These are phyloP conservation scores for Gastrolobium villosum DNA, from an alignment of 306 rosid genomes.

Conservation along the genomic window DNA sequence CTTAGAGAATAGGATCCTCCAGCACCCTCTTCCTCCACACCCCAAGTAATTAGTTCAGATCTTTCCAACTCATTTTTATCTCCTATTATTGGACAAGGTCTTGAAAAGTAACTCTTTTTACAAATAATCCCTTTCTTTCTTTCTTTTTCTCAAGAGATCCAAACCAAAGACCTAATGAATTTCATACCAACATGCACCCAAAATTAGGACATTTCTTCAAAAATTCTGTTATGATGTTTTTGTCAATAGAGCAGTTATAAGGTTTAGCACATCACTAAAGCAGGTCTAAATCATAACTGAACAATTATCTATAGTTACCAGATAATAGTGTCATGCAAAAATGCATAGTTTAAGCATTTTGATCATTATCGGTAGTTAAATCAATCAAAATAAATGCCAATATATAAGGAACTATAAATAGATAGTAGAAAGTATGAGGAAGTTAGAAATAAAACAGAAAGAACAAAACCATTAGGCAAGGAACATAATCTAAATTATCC, in stretches of 20 bases:
- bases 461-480: conserved; percentile 19
- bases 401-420: conserved; percentile 10
- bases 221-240: not conserved
- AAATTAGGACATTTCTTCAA: not conserved
- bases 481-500: conserved; percentile 5
- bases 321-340: conserved; percentile 18
- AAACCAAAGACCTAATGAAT: not conserved
- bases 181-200: conserved; percentile 2
- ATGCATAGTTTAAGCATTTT: conserved; percentile 18
- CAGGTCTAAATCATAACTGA: not conserved
- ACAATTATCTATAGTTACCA: not conserved
- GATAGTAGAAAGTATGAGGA: not conserved
- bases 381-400: conserved; percentile 11
- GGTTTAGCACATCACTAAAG: not conserved
- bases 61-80: not conserved
- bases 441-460: conserved; percentile 7
- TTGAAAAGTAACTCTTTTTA: not conserved
- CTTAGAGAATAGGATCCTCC: not conserved
- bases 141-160: not conserved
- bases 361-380: not conserved
- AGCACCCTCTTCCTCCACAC: not conserved
- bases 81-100: not conserved
- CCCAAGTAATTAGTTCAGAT: not conserved
- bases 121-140: not conserved
- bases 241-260: not conserved